These are phyloP conservation scores for Arthrobotrys conoides DNA, from an alignment of 2,329 filamentous ascomycete genomes.

Conservation along the genomic window DNA sequence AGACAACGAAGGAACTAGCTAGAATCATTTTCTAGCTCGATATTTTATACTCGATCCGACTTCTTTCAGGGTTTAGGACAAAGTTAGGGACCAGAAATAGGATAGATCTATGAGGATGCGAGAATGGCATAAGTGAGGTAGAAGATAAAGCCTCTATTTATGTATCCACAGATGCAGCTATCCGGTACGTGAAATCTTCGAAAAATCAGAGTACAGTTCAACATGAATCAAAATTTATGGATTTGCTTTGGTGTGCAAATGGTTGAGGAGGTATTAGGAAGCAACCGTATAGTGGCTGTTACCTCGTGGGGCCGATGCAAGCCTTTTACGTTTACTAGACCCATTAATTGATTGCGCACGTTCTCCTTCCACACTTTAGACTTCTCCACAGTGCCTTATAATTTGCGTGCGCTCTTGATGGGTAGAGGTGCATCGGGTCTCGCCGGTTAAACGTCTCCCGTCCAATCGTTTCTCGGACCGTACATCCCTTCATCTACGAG, in stretches of 20 bases:
- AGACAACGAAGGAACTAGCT: neutral
- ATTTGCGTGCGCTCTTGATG: neutral
- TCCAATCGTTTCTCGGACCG: neutral
- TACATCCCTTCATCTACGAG: neutral
- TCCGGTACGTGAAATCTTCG: too few relatives aligned
- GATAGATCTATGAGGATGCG: too few relatives aligned
- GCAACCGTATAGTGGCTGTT: too few relatives aligned
- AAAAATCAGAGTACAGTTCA: too few relatives aligned
- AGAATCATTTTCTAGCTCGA: neutral
- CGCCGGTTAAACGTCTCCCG: neutral
- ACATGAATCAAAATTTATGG: too few relatives aligned
- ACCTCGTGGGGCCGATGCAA: constrained; percentile 4
- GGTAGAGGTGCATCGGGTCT: neutral
- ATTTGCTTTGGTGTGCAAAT: too few relatives aligned
- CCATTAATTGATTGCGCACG: neutral
- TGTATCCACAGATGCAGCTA: too few relatives aligned
- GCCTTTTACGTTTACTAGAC: neutral
- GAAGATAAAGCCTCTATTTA: too few relatives aligned
- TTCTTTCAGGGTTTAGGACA: too few relatives aligned
- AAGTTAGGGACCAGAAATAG: too few relatives aligned
- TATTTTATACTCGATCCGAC: too few relatives aligned
- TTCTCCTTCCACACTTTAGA: neutral
- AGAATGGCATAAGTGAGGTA: too few relatives aligned
- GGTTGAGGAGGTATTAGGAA: neutral
- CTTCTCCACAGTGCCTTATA: neutral